Evolutionary conservation across 305 asterid genomes (phyloP), one percentile per base, ranked within the genome.

Genomic region (Fraxinus platypoda): DNA sequence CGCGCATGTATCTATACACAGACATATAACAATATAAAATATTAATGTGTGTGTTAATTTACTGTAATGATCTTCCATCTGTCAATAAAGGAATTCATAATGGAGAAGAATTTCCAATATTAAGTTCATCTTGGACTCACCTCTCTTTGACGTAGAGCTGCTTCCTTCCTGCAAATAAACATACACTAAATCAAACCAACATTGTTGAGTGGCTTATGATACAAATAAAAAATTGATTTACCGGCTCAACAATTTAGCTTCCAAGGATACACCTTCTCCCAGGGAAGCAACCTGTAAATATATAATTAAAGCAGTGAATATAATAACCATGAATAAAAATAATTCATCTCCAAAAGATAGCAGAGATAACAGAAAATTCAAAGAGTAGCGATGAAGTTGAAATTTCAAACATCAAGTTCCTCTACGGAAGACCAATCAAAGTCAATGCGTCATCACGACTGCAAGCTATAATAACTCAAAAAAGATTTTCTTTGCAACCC

Each of bases 181-280:
- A 85, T 76, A 83, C 34, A 81, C 68, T 23, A 79, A 83, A 87
- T 94, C 88, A 94, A 83, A 75, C 82, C 54, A 66, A 75, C 78
- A 77, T 79, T 49, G 73, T 73, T 76, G 79, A n/a, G 34, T 49
- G 83, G 57, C 81, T 84, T 31, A 84, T 76, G 75, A 76, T 6
- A 72, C 80, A 83, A 57, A 30, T 74, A 82, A 78, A 80, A 8
- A 83, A 75, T 80, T 76, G 28, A 86, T 68, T 35, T 43, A 97
- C 99, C 99, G 91, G 92, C 89, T 93, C 88, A 94, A 85, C 80
- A 95, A 78, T 88, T 97, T 97, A 80, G 98, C 98, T 90, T 97
- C 99, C 89, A 97, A 90, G 30, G 99, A 95, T 71, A 94, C 91
- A 82, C 99, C 98, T 89, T 95, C 99, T 75, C 98, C 99, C 73